Evolutionary conservation across 495 filamentous ascomycete genomes (phyloP).

Genomic region (Penicillium tannophilum): DNA sequence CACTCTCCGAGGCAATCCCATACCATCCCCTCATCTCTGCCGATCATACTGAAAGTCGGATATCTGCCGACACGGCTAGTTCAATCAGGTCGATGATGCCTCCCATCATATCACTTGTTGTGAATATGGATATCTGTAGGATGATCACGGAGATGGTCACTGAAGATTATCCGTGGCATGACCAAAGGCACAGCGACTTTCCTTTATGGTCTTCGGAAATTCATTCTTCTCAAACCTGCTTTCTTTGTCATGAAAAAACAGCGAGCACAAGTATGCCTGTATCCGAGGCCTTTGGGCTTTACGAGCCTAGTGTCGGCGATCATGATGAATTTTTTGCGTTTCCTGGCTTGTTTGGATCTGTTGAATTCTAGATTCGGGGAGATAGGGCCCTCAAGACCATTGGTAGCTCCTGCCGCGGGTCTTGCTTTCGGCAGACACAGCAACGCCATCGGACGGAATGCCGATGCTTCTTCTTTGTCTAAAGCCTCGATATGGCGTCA

Average conservation of each 20-base stretch:
- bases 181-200: background rate
- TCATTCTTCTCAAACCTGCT: background rate
- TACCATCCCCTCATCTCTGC: conserved; percentile 1
- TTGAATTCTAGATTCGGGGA: conserved; percentile 11
- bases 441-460: background rate
- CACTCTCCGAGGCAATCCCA: conserved; percentile 9
- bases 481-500: background rate
- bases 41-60: background rate
- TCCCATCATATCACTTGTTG: conserved; percentile 12
- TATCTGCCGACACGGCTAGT: background rate
- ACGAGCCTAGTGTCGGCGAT: background rate
- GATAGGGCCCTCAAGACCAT: background rate
- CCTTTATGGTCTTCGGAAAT: background rate
- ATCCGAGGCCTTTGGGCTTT: background rate
- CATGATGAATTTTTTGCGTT: conserved; percentile 12
- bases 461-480: too few species aligned
- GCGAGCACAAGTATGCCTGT: background rate
- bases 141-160: conserved; percentile 25
- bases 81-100: conserved; percentile 15
- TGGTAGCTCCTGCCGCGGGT: too few species aligned
- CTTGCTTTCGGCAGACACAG: background rate
- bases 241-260: background rate
- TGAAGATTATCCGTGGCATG: conserved; percentile 19
- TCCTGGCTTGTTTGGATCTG: conserved; percentile 21
- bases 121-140: conserved; percentile 21